phyloP scores from a whole-genome alignment of 768 basidiomycete species.

The Lactifluus hygrophoroides region DNA sequence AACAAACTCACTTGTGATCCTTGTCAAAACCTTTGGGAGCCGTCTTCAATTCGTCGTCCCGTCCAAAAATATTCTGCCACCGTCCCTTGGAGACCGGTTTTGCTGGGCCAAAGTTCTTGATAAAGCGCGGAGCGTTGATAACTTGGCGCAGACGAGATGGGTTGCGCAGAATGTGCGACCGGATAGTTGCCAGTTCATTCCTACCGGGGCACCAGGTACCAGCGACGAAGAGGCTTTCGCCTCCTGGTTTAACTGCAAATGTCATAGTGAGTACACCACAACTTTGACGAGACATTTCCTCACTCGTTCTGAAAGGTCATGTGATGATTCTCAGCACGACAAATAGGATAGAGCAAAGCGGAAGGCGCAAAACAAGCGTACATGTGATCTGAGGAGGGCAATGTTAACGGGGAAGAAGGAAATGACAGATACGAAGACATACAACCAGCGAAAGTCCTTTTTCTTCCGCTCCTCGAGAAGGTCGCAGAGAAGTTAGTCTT shows the following conservation, averaged over 20 bases:
- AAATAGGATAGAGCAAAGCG: background rate
- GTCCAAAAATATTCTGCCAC: slow-evolving; percentile 74
- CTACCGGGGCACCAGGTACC: slow-evolving; percentile 75
- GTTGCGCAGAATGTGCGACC: slow-evolving; percentile 62
- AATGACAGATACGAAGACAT: slow-evolving; percentile 27
- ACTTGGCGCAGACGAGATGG: slow-evolving; percentile 54
- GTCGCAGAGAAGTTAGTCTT: slow-evolving; percentile 74
- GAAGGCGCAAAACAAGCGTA: slow-evolving; percentile 26
- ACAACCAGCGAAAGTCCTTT: slow-evolving; percentile 87
- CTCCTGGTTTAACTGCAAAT: slow-evolving; percentile 53
- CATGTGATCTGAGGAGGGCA: slow-evolving; percentile 48
- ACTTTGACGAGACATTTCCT: slow-evolving; percentile 4
- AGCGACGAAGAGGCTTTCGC: slow-evolving; percentile 65
- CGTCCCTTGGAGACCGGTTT: slow-evolving; percentile 51
- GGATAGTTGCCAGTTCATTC: slow-evolving; percentile 68
- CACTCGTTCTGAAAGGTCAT: slow-evolving; percentile 22
- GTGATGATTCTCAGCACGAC: background rate
- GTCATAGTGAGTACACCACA: background rate
- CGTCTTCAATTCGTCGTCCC: slow-evolving; percentile 80
- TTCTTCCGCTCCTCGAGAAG: slow-evolving; percentile 83
- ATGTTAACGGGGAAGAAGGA: background rate
- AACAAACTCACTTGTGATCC: slow-evolving; percentile 51
- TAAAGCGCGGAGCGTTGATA: slow-evolving; percentile 65
- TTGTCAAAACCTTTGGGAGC: slow-evolving; percentile 89
- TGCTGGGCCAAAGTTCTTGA: slow-evolving; percentile 66